Base-by-base conservation (phyloP, 2,329 filamentous ascomycete species). In the Aspergillus persii region DNA sequence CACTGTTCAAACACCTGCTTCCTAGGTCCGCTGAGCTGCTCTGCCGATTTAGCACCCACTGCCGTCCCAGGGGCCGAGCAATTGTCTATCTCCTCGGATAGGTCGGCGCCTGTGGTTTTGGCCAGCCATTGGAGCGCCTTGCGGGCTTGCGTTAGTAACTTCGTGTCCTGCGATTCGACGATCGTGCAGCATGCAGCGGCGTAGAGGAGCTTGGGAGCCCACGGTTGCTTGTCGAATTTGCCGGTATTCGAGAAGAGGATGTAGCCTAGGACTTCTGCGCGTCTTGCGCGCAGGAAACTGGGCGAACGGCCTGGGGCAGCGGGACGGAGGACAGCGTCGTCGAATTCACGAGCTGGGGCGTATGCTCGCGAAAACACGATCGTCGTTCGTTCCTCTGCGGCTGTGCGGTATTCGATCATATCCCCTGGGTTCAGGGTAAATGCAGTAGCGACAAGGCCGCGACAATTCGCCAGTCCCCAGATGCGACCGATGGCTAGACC, bases 401-500 rank as follows among this genome's bases (percentile, higher is more conserved):
- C 69, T 6, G 81, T 81, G 0, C 78, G 77, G 66, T 86, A 86
- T 60, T 86, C 82, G 12, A 86, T 73, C 73, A 83, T 81, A 66
- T 86, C 81, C 3, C 79, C 82, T 0, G 84, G 84, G 66, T 87
- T 83, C 30, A 83, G 65, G 2, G 80, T 83, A 50, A 81, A 74
- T 57, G 80, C 82, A 3, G 77, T 76, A 4, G 81, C 83, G 12
- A 80, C 69, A 27, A 79, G 77, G 31, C 80, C 79, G 26, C 78
- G 76, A 18, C 80, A 67, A 18, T 81, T 80, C 9, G 80, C 76
- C 5, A 86, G 71, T 2, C 85, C 85, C 80, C 83, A 86, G 7
- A 80, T 76, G 61, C 81, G 81, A 6, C 80, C 76, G n/a, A 77
- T 70, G 7, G 79, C 77, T 54, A 81, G 72, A 5, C 80, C 81